Conservation (phyloP, 371 early-diverging fungal genomes). For the Thermomucor indicae-seudaticae region DNA sequence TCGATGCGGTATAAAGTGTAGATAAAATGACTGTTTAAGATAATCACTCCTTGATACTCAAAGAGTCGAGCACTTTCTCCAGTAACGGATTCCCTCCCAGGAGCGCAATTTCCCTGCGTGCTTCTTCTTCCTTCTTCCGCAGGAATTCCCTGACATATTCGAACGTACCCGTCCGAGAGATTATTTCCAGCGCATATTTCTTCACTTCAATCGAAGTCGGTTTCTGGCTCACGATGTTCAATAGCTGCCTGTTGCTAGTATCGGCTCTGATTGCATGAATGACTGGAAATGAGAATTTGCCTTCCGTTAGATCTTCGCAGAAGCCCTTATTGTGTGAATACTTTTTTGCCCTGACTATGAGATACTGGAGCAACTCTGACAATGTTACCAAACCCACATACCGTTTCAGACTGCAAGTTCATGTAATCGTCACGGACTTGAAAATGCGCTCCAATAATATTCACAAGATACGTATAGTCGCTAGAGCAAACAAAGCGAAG, state of each 20-base stretch:
- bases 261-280: conserved; percentile 77
- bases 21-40: no score
- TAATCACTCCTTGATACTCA: no score
- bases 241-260: conserved; percentile 56
- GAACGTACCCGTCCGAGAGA: conserved; percentile 75
- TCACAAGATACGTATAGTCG: conserved; percentile 79
- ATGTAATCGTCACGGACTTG: conserved; percentile 96
- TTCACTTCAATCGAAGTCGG: conserved; percentile 84
- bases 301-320: conserved; percentile 96
- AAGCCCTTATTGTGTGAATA: conserved; percentile 91
- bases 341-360: conserved; percentile 21
- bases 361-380: background rate
- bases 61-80: conserved; percentile 48
- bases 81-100: conserved; percentile 77
- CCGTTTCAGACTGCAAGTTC: conserved; percentile 80
- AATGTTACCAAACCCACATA: conserved; percentile 16
- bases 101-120: conserved; percentile 52
- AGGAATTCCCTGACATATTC: conserved; percentile 68
- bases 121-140: conserved; percentile 52
- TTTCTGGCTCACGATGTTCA: conserved; percentile 83
- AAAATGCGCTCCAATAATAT: conserved; percentile 86
- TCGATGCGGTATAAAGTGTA: no score
- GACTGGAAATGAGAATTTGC: conserved; percentile 94
- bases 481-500: conserved; percentile 7
- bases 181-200: conserved; percentile 75